Conservation (phyloP, 148 eudicot genomes). For the Fagopyrum esculentum region DNA sequence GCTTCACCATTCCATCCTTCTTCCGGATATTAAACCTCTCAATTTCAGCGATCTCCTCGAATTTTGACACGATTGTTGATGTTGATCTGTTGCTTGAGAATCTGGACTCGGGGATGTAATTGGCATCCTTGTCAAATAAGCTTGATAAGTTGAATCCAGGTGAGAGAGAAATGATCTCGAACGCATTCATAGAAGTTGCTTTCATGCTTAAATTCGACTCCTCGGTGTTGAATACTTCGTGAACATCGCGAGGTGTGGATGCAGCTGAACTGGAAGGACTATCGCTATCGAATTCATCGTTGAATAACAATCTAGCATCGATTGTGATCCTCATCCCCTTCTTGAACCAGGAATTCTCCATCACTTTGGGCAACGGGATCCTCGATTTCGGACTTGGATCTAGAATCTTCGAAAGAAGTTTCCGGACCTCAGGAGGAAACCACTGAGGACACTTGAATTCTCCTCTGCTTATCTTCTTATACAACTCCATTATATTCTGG, state of each 20-base stretch:
- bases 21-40: conserved; percentile 44
- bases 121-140: conserved; percentile 32
- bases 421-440: conserved; percentile 57
- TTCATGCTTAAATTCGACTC: conserved; percentile 4
- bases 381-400: conserved; percentile 57
- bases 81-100: conserved; percentile 44
- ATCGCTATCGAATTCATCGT: neutral
- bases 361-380: conserved; percentile 36
- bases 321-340: conserved; percentile 36
- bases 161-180: conserved; percentile 67
- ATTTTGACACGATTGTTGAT: conserved; percentile 40
- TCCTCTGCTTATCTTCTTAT: conserved; percentile 53
- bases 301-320: conserved; percentile 4
- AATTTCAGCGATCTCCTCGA: conserved; percentile 48
- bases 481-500: conserved; percentile 57
- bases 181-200: conserved; percentile 55
- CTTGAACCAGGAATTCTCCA: conserved; percentile 57
- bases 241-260: conserved; percentile 44
- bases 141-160: conserved; percentile 56
- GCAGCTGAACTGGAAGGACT: conserved; percentile 5
- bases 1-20: conserved; percentile 50
- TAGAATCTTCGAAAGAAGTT: conserved; percentile 47
- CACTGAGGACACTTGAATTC: conserved; percentile 62
- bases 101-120: conserved; percentile 24
- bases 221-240: conserved; percentile 19